Base-by-base conservation (phyloP, 257 asterid genomes). In the Nicotiana noctiflora region DNA sequence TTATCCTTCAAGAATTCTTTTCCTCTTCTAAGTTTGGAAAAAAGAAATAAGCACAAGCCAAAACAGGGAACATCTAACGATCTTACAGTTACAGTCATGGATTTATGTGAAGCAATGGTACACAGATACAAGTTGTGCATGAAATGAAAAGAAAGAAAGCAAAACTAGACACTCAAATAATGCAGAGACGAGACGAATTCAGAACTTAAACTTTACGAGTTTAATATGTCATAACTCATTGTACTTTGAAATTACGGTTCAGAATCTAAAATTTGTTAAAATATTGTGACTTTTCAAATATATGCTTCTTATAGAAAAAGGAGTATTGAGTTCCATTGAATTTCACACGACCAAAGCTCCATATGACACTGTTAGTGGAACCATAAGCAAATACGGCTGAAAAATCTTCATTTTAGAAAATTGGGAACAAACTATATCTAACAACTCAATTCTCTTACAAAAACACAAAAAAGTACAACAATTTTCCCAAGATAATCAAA, bases 351-450 rank as follows among this genome's bases (percentile, higher is more conserved):
- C 32, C 77, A 68, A 37, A 37, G 44, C 44, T 37, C 44, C 44
- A 37, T 37, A 37, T 1, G 44, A 9, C 9, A 37, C 44, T 37
- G 44, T 37, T 37, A 37, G 44, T 8, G 6, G 44, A 37, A 40
- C 77, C 56, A 17, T 37, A 70, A 18, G 7, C 79, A 9, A 80
- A 53, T 82, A 37, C 21, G 67, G 18, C 2, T 4, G 6, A 18
- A 74, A 11, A 56, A 25, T 21, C 37, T 46, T 46, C 8, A 79
- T 25, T 64, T 79, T 51, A 46, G 62, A 79, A 63, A 70, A 67
- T 51, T 49, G 74, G 65, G 64, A 46, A 63, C 76, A 79, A 67
- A 82, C 86, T 85, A 82, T 79, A 79, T 64, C 81, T 75, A 83
- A 76, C 2, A 84, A 19, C 84, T 19, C 63, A 40, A 23, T 49